Conservation (phyloP, 495 filamentous ascomycete species). For the Penicillium manginii region DNA sequence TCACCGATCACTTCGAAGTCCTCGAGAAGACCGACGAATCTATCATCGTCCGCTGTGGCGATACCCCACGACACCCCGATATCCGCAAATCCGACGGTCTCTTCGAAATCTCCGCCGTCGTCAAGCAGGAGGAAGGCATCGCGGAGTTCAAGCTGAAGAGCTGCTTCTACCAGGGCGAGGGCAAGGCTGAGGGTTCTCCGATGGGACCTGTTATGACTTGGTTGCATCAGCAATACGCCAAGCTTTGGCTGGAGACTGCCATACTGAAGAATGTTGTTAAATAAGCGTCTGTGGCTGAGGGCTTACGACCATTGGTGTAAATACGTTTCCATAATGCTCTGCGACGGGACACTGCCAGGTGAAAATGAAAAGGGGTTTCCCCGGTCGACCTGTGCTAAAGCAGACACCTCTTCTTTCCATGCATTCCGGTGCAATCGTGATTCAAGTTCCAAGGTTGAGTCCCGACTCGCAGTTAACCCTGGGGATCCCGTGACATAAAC, state of each 20-base stretch:
- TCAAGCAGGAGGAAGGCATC: slow-evolving; percentile 61
- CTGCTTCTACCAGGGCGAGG: slow-evolving; percentile 62
- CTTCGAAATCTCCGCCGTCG: slow-evolving; percentile 66
- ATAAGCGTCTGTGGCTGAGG: slow-evolving; percentile 3
- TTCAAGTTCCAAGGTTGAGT: too few species aligned
- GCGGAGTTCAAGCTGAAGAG: slow-evolving; percentile 72
- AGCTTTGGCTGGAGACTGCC: slow-evolving; percentile 63
- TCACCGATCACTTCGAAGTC: slow-evolving; percentile 81
- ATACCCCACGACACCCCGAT: slow-evolving; percentile 59
- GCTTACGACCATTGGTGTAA: neutral
- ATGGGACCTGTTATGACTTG: slow-evolving; percentile 60
- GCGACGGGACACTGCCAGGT: neutral
- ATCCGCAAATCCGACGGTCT: slow-evolving; percentile 68
- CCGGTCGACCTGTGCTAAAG: neutral
- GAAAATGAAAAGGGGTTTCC: neutral
- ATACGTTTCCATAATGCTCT: neutral
- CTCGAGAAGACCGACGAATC: slow-evolving; percentile 63
- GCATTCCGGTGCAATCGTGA: too few species aligned
- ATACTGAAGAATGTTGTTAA: slow-evolving; percentile 34
- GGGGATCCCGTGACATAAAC: neutral
- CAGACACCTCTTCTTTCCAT: too few species aligned
- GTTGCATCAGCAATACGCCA: slow-evolving; percentile 67
- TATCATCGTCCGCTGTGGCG: slow-evolving; percentile 69
- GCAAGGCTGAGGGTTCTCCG: slow-evolving; percentile 46
- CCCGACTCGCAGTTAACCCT: too few species aligned